These are phyloP conservation scores for Ogataea glucozyma DNA, from an alignment of 805 yeast genomes.

Conservation along the genomic window DNA sequence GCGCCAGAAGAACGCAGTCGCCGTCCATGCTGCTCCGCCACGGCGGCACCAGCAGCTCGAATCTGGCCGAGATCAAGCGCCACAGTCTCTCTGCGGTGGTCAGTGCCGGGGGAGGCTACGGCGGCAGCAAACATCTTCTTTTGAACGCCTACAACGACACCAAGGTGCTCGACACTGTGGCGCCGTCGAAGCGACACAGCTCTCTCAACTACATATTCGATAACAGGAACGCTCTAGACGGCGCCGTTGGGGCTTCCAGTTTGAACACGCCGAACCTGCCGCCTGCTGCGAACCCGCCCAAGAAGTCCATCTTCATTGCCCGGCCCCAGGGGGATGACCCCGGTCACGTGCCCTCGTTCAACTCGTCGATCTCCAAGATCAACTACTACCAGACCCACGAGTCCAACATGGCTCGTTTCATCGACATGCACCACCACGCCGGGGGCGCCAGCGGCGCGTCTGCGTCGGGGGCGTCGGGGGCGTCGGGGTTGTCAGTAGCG, in stretches of 20 bases:
- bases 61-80: conserved; percentile 21
- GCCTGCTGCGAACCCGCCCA: not conserved
- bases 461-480: too few relatives aligned
- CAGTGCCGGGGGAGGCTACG: conserved; percentile 4
- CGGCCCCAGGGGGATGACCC: conserved; percentile 11
- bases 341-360: conserved; percentile 14
- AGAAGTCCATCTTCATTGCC: conserved; percentile 22
- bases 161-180: conserved; percentile 31
- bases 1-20: conserved; percentile 18
- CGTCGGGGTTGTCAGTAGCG: too few relatives aligned
- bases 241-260: not conserved
- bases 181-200: conserved; percentile 20
- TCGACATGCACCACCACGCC: conserved; percentile 12
- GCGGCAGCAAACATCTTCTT: conserved; percentile 16
- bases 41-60: not conserved
- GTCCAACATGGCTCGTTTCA: conserved; percentile 14
- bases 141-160: conserved; percentile 32
- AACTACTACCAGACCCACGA: conserved; percentile 26
- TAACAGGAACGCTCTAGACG: conserved; percentile 1
- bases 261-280: not conserved
- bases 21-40: conserved; percentile 12
- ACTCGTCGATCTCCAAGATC: conserved; percentile 26
- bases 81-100: conserved; percentile 25
- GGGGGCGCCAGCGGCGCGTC: too few relatives aligned
- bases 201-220: conserved; percentile 15